Evolutionary conservation across 495 filamentous ascomycete species (phyloP).

Genomic region (Lophium mytilinum): DNA sequence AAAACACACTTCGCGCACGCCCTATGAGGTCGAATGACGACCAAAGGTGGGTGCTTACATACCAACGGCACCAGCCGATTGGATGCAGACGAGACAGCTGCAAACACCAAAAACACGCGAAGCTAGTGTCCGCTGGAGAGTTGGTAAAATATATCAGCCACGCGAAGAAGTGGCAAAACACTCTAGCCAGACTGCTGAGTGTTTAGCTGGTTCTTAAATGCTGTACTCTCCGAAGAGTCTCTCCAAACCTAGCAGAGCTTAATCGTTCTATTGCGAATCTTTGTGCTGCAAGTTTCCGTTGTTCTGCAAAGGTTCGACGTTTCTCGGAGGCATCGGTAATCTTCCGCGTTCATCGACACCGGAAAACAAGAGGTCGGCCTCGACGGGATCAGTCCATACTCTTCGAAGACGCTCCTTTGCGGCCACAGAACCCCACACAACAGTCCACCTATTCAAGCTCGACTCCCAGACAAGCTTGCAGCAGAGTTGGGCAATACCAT

Average conservation of each 20-base stretch:
- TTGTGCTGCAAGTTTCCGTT: not conserved
- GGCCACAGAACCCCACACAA: conserved; percentile 8
- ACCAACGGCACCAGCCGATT: no score
- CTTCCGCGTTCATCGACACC: conserved; percentile 14
- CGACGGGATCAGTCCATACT: not conserved
- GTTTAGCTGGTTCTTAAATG: no score
- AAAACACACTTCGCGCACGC: no score
- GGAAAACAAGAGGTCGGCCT: conserved; percentile 6
- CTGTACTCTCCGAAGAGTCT: not conserved
- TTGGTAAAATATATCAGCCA: not conserved
- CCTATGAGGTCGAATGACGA: no score
- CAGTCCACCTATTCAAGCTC: conserved; percentile 10
- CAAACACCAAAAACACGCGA: no score
- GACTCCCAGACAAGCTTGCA: conserved; percentile 19
- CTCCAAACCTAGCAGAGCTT: not conserved
- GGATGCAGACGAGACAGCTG: no score
- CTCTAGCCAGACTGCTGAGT: no score
- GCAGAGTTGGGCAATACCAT: conserved; percentile 2
- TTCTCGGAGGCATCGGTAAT: not conserved
- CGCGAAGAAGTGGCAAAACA: conserved; percentile 4
- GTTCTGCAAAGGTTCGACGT: not conserved
- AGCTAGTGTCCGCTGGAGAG: no score
- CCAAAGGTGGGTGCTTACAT: no score
- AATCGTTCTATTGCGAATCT: no score
- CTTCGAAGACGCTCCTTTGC: not conserved